Percentiles rank a stretch among this genome's conserved stretches.
These are phyloP conservation scores for Saxophila tyrrhenica DNA, from an alignment of 495 filamentous ascomycete genomes.

Conservation along the genomic window DNA sequence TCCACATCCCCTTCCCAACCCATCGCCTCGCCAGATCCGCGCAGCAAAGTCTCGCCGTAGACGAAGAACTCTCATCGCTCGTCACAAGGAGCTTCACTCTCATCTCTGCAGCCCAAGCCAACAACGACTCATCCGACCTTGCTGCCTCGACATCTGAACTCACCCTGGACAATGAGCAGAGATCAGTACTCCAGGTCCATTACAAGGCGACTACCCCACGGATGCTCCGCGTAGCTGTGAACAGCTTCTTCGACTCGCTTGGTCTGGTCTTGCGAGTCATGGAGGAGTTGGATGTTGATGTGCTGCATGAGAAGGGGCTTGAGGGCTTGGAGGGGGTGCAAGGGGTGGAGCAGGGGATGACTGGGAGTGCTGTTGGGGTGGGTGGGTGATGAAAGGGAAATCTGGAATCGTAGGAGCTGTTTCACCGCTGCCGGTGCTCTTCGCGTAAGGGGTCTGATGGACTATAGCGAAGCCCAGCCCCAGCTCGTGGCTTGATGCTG, in stretches of 20 bases:
- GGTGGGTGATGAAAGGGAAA: not conserved
- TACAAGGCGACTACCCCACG: constrained; percentile 88
- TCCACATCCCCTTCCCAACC: constrained; percentile 75
- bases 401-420: no score
- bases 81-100: constrained; percentile 64
- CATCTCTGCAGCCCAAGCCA: constrained; percentile 5
- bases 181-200: constrained; percentile 55
- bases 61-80: constrained; percentile 74
- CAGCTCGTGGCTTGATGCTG: no score
- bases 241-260: constrained; percentile 93
- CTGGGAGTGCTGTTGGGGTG: constrained; percentile 6
- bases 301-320: constrained; percentile 39
- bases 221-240: constrained; percentile 93
- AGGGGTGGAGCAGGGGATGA: constrained; percentile 26
- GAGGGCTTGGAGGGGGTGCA: constrained; percentile 30
- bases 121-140: not conserved
- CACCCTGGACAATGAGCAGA: constrained; percentile 6
- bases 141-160: not conserved
- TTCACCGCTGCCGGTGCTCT: constrained; percentile 2
- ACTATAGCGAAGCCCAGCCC: no score
- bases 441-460: no score
- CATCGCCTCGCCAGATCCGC: constrained; percentile 68
- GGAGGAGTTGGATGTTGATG: constrained; percentile 81
- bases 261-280: constrained; percentile 74
- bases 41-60: constrained; percentile 65